Base-by-base conservation (phyloP, 2,329 filamentous ascomycete genomes). In the Leptographium flavum region DNA sequence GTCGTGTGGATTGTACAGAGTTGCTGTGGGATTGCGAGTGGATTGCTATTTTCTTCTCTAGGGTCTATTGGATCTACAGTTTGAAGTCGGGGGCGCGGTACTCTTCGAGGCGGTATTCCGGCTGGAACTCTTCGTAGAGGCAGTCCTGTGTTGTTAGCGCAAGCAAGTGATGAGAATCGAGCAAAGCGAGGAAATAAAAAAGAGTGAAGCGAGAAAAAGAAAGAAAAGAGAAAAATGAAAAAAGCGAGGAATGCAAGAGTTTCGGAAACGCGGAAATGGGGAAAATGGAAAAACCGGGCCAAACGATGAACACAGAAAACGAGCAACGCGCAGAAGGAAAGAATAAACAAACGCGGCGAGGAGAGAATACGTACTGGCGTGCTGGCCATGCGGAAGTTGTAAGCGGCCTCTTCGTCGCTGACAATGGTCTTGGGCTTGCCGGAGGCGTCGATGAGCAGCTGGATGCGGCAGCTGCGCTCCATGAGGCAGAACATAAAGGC, bases 381-480 rank as follows among this genome's bases (percentile, higher is more conserved):
- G 42, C 49, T 50, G 10, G 49, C 47, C 47, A 49, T 46, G 28
- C 45, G 42, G n/a, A 31, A 49, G 35, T 46, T 51, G 51, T 58
- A 57, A 6, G 56, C 57, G 10, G 61, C 61, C 52, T 63, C 61
- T 21, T 59, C 57, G 49, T 63, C 59, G 45, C 53, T 56, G 49
- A 64, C 60, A 45, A 61, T 13, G 33, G 47, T 50, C 54, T 50
- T 50, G 11, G 39, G 27, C 15, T 30, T 19, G 8, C 50, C 48
- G 8, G 76, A 74, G 1, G 74, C 74, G 55, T 81, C 76, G 10
- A 70, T 69, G 49, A 69, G 58, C 37, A 81, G 57, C 56, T 87
- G 83, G 10, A 80, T 67, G 44, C 77, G 69, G 52, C 82, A 87
- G 10, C 73, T 80, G 74, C 15, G 75, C 64, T 81, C 77, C 60